A percentile compares a stretch with the other conserved stretches of the same genome.
Conservation (phyloP, 1,284 basidiomycete species). For the Leccinum angustisporum region DNA sequence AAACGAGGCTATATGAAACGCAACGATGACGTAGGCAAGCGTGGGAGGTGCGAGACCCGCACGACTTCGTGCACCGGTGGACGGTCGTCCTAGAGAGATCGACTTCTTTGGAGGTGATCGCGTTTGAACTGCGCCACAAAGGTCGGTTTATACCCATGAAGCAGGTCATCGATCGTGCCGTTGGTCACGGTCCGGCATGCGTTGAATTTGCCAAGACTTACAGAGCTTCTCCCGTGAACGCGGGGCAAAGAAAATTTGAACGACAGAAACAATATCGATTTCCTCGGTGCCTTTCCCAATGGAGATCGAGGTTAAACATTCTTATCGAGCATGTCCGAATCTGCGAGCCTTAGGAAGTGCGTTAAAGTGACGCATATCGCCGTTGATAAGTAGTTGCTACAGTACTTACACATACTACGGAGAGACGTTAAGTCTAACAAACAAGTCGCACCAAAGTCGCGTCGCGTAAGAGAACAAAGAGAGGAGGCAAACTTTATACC, state of each 20-base stretch:
- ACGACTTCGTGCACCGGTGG: constrained; percentile 16
- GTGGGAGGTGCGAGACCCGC: constrained; percentile 18
- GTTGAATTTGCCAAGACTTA: constrained; percentile 5
- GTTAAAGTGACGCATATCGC: background rate
- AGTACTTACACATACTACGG: background rate
- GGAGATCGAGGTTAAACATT: background rate
- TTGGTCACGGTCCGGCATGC: background rate
- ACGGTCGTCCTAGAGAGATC: constrained; percentile 14
- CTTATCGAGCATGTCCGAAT: background rate
- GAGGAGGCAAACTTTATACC: background rate
- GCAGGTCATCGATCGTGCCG: constrained; percentile 21
- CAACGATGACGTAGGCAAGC: constrained; percentile 11
- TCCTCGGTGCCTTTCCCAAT: background rate
- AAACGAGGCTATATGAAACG: constrained; percentile 9
- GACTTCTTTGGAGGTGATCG: constrained; percentile 19
- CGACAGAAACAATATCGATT: background rate
- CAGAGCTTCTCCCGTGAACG: constrained; percentile 1
- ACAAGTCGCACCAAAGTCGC: background rate
- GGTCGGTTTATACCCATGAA: constrained; percentile 19
- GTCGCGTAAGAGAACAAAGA: background rate
- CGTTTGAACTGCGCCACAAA: background rate
- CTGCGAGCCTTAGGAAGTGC: background rate
- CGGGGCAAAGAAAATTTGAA: constrained; percentile 2
- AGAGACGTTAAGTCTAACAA: background rate
- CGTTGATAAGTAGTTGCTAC: background rate